phyloP scores from a whole-genome alignment of 768 basidiomycete species.

The Termitomyces sp. region DNA sequence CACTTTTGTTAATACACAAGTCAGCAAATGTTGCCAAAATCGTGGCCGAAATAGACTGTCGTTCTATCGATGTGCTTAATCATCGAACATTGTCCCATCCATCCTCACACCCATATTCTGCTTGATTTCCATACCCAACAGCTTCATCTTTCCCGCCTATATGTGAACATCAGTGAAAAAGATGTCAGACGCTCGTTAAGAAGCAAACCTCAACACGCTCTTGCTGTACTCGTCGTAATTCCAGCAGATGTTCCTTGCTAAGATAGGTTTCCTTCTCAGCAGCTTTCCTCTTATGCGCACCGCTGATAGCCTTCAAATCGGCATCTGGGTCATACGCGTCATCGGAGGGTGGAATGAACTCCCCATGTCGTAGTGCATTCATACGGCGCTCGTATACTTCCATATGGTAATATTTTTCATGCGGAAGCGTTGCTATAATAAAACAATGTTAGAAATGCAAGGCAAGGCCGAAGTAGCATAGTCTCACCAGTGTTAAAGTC shows the following conservation, averaged over 20 bases:
- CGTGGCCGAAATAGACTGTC: not conserved
- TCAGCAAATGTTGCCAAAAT: not conserved
- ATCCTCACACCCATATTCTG: conserved; percentile 83
- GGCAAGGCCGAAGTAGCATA: not conserved
- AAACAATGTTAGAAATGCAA: not conserved
- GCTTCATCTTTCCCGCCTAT: conserved; percentile 78
- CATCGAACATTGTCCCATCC: conserved; percentile 66
- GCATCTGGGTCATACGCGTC: conserved; percentile 78
- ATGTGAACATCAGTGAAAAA: not conserved
- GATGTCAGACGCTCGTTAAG: not conserved
- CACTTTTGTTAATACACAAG: not conserved
- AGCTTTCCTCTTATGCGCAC: conserved; percentile 60
- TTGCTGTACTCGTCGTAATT: conserved; percentile 77
- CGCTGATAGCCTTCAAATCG: conserved; percentile 74
- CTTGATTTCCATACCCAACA: conserved; percentile 84
- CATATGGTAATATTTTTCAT: conserved; percentile 95
- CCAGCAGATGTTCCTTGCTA: conserved; percentile 72
- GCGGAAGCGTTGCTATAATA: conserved; percentile 74
- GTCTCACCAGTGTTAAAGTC: conserved; percentile 76
- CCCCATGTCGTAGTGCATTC: conserved; percentile 79
- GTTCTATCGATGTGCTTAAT: conserved; percentile 8
- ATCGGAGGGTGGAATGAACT: conserved; percentile 65
- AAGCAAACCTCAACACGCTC: conserved; percentile 71
- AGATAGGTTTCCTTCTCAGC: conserved; percentile 72
- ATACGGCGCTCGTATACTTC: conserved; percentile 79